Base-by-base conservation (phyloP, 2,329 filamentous ascomycete species). In the Aspergillus phoenicis region DNA sequence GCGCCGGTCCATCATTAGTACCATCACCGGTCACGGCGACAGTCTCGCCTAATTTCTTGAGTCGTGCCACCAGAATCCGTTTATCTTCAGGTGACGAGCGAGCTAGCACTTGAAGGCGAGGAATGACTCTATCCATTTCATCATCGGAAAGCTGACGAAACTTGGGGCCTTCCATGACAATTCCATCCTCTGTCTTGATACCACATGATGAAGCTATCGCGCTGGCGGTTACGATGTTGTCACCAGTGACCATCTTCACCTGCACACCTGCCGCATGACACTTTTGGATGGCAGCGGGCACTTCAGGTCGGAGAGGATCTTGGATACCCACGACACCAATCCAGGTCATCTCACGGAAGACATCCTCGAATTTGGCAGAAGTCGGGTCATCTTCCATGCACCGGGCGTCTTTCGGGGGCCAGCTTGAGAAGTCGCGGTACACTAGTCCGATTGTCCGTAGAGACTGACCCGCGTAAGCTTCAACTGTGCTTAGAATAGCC, bases 181-280 rank as follows among this genome's bases (percentile, higher is more conserved):
- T 75, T 5, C 84, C 87, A 47, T 84, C 84, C 51, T 78, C 73
- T 4, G 79, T 82, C 17, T 82, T 83, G 74, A 92, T 91, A 53
- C 90, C 90, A 64, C 90, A 93, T 61, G 92, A 88, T 8, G 80
- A 82, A 2, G 90, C 89, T 66, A 93, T 93, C 2, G 90, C 90
- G 54, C 85, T 85, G 8, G 89, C 90, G 22, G 90, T 93, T 20
- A 87, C 81, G 63, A 91, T 79, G 69, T 91, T 91, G 74, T 91
- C 88, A 54, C 76, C 88, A 24, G 88, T 91, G 53, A 91, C 88
- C 88, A 91, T 90, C 67, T 89, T 88, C 52, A 91, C 88, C 58
- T 86, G 82, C 15, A 92, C 89, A 58, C 89, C 89, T 17, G 89
- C 89, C 26, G 81, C 82, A 66, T 88, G 84, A 63, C 89, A 91